Conservation (phyloP, 495 filamentous ascomycete genomes). For the Penicillium coprophilum region DNA sequence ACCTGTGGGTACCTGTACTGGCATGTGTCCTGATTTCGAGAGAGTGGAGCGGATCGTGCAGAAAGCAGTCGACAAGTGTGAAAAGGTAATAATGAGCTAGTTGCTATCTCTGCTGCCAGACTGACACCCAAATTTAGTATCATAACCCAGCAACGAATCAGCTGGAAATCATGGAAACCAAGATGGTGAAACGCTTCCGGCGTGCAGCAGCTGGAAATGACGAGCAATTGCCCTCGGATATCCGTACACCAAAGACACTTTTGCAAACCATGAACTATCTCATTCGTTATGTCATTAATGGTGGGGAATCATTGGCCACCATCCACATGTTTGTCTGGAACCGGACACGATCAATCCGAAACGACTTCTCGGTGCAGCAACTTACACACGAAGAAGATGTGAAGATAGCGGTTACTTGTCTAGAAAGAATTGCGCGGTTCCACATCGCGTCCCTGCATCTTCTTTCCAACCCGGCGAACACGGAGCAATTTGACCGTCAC, state of each 20-base stretch:
- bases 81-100: slow-evolving; percentile 46
- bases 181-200: slow-evolving; percentile 83
- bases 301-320: slow-evolving; percentile 59
- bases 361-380: slow-evolving; percentile 91
- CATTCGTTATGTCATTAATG: slow-evolving; percentile 67
- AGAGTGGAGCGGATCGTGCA: slow-evolving; percentile 73
- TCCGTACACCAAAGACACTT: slow-evolving; percentile 75
- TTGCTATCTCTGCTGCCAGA: neutral
- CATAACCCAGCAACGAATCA: slow-evolving; percentile 38
- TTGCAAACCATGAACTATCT: slow-evolving; percentile 80
- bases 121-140: slow-evolving; percentile 31
- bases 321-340: slow-evolving; percentile 94
- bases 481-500: slow-evolving; percentile 76
- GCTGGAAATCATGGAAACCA: slow-evolving; percentile 48
- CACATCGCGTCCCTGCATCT: slow-evolving; percentile 88
- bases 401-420: slow-evolving; percentile 70
- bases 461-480: slow-evolving; percentile 62
- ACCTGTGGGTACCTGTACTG: slow-evolving; percentile 82
- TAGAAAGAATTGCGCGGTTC: slow-evolving; percentile 87
- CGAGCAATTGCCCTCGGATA: slow-evolving; percentile 86
- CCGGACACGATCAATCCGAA: slow-evolving; percentile 84
- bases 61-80: slow-evolving; percentile 59
- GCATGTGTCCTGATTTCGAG: slow-evolving; percentile 95
- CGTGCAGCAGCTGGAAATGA: slow-evolving; percentile 91
- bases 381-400: slow-evolving; percentile 66